Conservation (phyloP, 2,329 filamentous ascomycete genomes). For the Penicillium psychrosexuale region DNA sequence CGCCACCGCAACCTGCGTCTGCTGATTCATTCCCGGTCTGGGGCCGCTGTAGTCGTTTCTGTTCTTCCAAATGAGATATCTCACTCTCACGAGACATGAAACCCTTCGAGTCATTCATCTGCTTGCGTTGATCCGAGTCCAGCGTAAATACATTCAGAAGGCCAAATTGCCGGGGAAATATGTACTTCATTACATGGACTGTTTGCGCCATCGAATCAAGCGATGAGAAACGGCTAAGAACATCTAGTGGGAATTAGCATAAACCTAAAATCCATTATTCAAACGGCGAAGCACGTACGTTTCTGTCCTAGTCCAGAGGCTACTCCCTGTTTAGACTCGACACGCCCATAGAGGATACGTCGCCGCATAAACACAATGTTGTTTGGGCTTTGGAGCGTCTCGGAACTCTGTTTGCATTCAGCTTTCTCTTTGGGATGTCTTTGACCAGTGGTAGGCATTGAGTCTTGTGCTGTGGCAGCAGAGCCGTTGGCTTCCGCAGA, state of each 20-base stretch:
- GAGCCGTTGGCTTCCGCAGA: background rate
- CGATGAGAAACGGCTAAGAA: constrained; percentile 67
- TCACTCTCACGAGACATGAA: constrained; percentile 84
- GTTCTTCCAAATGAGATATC: constrained; percentile 48
- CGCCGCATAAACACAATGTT: constrained; percentile 74
- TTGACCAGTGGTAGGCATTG: background rate
- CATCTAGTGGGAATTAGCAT: constrained; percentile 55
- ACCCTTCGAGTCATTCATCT: constrained; percentile 72
- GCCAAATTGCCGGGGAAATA: constrained; percentile 87
- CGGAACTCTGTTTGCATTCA: background rate
- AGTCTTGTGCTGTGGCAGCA: background rate
- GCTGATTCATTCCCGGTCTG: background rate
- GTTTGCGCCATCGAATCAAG: constrained; percentile 52
- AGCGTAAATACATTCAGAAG: constrained; percentile 91
- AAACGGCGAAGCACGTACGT: constrained; percentile 54
- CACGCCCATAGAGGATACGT: constrained; percentile 79
- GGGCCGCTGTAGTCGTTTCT: constrained; percentile 9
- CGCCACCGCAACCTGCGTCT: constrained; percentile 4
- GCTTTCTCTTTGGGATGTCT: background rate
- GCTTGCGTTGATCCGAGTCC: constrained; percentile 61
- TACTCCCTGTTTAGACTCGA: constrained; percentile 66
- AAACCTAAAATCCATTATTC: background rate
- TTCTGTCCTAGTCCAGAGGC: constrained; percentile 75
- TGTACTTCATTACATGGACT: constrained; percentile 77
- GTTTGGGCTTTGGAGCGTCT: constrained; percentile 35